Evolutionary conservation across 768 basidiomycete genomes (phyloP).

Genomic region (Lactarius hengduanensis): DNA sequence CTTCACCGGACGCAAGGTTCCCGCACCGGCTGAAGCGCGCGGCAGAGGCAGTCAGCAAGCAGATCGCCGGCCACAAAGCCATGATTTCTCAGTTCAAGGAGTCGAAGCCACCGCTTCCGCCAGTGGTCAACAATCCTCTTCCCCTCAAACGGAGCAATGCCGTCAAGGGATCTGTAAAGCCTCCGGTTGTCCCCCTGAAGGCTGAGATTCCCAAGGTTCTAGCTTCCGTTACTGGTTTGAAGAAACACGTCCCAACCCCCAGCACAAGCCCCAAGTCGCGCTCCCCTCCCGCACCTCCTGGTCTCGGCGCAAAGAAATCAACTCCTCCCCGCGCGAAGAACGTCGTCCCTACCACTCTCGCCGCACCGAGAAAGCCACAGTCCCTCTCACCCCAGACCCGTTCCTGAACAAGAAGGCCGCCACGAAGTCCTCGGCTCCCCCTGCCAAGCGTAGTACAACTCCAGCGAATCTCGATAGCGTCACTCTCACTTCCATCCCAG

Average conservation of each 20-base stretch:
- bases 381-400: neutral
- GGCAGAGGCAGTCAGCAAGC: constrained; percentile 19
- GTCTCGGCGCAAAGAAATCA: constrained; percentile 3
- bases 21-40: constrained; percentile 14
- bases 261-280: neutral
- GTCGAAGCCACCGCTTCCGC: constrained; percentile 12
- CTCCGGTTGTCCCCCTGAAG: neutral
- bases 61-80: constrained; percentile 18
- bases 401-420: neutral
- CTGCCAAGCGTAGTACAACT: neutral
- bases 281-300: constrained; percentile 7
- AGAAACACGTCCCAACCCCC: neutral
- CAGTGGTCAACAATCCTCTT: constrained; percentile 1
- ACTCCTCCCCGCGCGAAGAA: neutral
- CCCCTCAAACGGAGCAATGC: constrained; percentile 4
- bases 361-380: neutral
- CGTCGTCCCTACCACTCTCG: neutral
- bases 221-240: neutral
- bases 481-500: neutral
- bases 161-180: constrained; percentile 1
- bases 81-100: constrained; percentile 23
- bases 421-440: neutral
- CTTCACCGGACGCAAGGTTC: constrained; percentile 2
- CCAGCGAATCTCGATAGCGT: neutral
- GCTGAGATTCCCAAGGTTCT: neutral